Base-by-base conservation (phyloP, 371 early-diverging fungal species). In the Mucor velutinosus region DNA sequence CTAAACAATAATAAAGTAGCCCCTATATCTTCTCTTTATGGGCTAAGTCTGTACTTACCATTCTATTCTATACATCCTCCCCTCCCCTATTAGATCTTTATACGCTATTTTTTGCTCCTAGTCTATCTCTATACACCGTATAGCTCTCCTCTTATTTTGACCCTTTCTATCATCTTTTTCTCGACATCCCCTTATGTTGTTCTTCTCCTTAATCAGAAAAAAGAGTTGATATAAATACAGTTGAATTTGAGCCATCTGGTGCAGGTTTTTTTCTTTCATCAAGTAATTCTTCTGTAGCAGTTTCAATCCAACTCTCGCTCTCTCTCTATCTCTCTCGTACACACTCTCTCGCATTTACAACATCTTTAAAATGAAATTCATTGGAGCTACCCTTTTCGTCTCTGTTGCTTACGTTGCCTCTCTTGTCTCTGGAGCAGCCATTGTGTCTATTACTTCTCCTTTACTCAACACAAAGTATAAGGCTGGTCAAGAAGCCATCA, bases 361-460 rank as follows among this genome's bases (percentile, higher is more conserved):
- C 21, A 49, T 45, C 51, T 21, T 27, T 37, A 70, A 19, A 32
- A 74, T 74, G 75, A 74, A 74, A 49, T 71, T 68, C 45, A 53
- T 60, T 37, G 62, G 61, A 19, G 23, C 68, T 55, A 65, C 65
- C 15, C 17, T 70, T 32, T 59, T 71, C n/a, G n/a, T 65, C 41
- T 64, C 71, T 60, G 71, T 63, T 67, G 74, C 62, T 43, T 70
- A 59, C 23, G n/a, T 74, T 65, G 71, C 65, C 21, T 33, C 59
- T 23, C 27, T 67, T 51, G 75, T 63, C 0, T 62, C 68, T 65
- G 62, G 71, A 58, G 47, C 47, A 4, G 25, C 57, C 19, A 70
- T 74, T 32, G 70, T 79, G 14, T 71, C 76, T 23, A 76, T 79
- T 60, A 79, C 79, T n/a, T 74, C 76, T 29, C 79, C 79, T 45